Evolutionary conservation across 2,329 filamentous ascomycete species (phyloP).

Genomic region (Nemania bipapillata): DNA sequence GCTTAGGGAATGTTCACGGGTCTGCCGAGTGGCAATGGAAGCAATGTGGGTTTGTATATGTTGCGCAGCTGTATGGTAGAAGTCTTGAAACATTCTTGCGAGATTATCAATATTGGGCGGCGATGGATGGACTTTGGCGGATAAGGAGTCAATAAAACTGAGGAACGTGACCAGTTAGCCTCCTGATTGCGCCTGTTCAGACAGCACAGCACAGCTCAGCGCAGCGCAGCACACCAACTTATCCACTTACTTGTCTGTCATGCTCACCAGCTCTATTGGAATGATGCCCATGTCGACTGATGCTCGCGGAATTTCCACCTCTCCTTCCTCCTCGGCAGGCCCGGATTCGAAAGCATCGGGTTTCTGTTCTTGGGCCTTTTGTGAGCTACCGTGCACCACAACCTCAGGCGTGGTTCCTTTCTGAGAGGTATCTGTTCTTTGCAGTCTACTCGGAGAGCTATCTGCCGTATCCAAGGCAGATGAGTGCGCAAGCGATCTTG

Average conservation of each 20-base stretch:
- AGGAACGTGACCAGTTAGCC: constrained; percentile 39
- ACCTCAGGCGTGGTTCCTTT: constrained; percentile 52
- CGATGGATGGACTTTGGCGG: constrained; percentile 83
- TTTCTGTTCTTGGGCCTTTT: constrained; percentile 45
- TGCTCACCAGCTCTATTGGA: constrained; percentile 89
- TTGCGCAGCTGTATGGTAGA: constrained; percentile 82
- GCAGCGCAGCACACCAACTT: too few species aligned
- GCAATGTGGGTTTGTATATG: constrained; percentile 90
- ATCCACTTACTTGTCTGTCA: constrained; percentile 79
- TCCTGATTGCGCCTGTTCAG: constrained; percentile 14
- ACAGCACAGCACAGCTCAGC: too few species aligned
- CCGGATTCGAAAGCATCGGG: constrained; percentile 64
- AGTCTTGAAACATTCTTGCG: constrained; percentile 90
- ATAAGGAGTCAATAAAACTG: constrained; percentile 91
- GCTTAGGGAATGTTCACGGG: constrained; percentile 70
- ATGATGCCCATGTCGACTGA: constrained; percentile 86
- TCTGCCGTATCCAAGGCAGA: constrained; percentile 48
- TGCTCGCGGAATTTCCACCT: constrained; percentile 59
- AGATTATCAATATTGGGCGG: constrained; percentile 86
- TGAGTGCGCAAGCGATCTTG: constrained; percentile 46
- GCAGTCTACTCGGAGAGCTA: constrained; percentile 50
- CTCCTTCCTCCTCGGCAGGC: constrained; percentile 59
- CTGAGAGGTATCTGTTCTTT: constrained; percentile 61
- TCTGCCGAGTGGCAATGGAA: constrained; percentile 78
- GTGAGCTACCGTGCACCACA: constrained; percentile 38